phyloP scores from a whole-genome alignment of 1,139 yeast species.

The Petasospora rhodanensis region DNA sequence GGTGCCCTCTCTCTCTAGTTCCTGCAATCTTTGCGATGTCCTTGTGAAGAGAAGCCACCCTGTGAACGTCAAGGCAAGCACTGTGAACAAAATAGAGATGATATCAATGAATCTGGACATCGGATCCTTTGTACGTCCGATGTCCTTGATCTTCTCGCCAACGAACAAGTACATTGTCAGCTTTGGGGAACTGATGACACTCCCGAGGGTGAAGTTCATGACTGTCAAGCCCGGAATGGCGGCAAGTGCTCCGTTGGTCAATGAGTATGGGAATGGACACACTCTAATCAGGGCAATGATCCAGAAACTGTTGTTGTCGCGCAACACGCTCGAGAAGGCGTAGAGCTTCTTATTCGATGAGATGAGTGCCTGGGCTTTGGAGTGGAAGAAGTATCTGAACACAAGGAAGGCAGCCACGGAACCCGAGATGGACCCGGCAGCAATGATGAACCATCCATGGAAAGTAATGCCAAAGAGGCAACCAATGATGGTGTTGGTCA shows the following conservation, averaged over 20 bases:
- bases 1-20: slow-evolving; percentile 23
- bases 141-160: slow-evolving; percentile 68
- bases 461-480: slow-evolving; percentile 75
- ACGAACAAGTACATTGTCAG: slow-evolving; percentile 71
- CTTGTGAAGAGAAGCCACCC: slow-evolving; percentile 69
- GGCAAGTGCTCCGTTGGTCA: slow-evolving; percentile 89
- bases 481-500: slow-evolving; percentile 66
- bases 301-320: slow-evolving; percentile 61
- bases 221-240: slow-evolving; percentile 72
- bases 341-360: slow-evolving; percentile 56
- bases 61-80: slow-evolving; percentile 51
- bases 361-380: slow-evolving; percentile 53
- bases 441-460: slow-evolving; percentile 73
- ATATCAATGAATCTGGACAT: slow-evolving; percentile 57
- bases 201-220: slow-evolving; percentile 62
- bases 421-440: slow-evolving; percentile 67
- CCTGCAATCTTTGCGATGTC: slow-evolving; percentile 34
- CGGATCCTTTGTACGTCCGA: slow-evolving; percentile 58
- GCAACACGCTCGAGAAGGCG: slow-evolving; percentile 73
- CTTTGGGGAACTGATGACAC: slow-evolving; percentile 76
- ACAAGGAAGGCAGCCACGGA: slow-evolving; percentile 67
- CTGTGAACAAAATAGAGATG: slow-evolving; percentile 57
- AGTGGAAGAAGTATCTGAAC: slow-evolving; percentile 56
- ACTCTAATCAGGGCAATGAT: slow-evolving; percentile 68
- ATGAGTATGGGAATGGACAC: slow-evolving; percentile 90